Evolutionary conservation across 1,284 basidiomycete genomes (phyloP), one percentile per base, ranked within the genome.

Genomic region (Sanghuangporus baumii): DNA sequence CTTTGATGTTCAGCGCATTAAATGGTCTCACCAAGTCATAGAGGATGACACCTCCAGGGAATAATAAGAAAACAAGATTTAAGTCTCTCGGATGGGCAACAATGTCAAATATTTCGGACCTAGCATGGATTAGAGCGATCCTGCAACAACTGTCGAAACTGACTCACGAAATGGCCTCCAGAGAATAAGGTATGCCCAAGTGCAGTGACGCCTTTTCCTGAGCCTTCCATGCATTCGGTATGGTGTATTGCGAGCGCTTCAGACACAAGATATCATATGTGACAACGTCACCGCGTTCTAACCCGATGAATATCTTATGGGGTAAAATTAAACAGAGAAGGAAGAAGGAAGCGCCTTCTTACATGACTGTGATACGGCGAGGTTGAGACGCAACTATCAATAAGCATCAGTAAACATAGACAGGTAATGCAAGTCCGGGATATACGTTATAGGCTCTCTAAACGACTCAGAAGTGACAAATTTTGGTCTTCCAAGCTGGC

Each of bases 71-170:
- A 7, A 96, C 69, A 18, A 89, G 78, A 71, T 93, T 92, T 47
- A 96, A 73, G 70, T 96, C 86, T 61, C 91, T 79, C 1, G 94
- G 94, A 73, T 95, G 92, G 18, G 86, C 75, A 5, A 87, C 79
- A 14, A 86, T 71, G 62, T 92, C 91, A 9, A 90, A 50, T 16
- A 60, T 14, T 8, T 59, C 50, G 36, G 62, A 48, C 7, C 58
- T 59, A 14, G 14, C 47, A 56, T 38, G 18, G 20, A n/a, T 46
- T n/a, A 46, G n/a, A 6, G 20, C 16, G 47, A 54, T 26, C 40
- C 8, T 36, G 20, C 31, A 34, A 14, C 20, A 23, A 23, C 31
- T 18, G n/a, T 14, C 16, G 34, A 11, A 46, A 14, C 5, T 41
- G 66, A 46, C 76, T 70, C 69, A 82, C 79, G 82, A 80, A 20